Evolutionary conservation across 1,284 basidiomycete genomes (phyloP).

Genomic region (Termitomyces sp.): DNA sequence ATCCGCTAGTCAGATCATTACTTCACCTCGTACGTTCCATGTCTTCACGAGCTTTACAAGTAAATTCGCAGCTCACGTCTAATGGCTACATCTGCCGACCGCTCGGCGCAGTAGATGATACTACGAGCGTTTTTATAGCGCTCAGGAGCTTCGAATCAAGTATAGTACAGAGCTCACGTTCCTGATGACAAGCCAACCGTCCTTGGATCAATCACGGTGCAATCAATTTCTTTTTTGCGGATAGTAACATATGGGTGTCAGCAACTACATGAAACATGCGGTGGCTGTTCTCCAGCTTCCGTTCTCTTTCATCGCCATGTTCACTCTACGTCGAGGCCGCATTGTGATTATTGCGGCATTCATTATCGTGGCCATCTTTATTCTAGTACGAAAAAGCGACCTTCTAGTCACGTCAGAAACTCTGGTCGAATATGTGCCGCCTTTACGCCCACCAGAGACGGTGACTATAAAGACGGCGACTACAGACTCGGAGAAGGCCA

Average conservation of each 20-base stretch:
- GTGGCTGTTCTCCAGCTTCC: neutral
- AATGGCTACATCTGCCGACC: slow-evolving; percentile 5
- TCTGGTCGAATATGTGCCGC: neutral
- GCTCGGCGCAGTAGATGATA: neutral
- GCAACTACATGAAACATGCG: neutral
- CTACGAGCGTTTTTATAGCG: neutral
- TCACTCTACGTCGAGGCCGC: slow-evolving; percentile 9
- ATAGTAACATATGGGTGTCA: neutral
- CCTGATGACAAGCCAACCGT: too few species aligned
- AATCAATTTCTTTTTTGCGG: too few species aligned
- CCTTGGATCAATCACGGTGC: too few species aligned
- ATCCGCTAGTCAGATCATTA: too few species aligned
- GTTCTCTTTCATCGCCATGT: neutral
- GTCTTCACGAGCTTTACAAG: slow-evolving; percentile 1
- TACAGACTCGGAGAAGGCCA: neutral
- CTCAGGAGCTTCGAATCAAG: too few species aligned
- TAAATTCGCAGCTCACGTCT: slow-evolving; percentile 1
- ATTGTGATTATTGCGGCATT: slow-evolving; percentile 1
- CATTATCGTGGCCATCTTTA: neutral
- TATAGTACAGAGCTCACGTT: too few species aligned
- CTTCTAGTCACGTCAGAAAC: neutral
- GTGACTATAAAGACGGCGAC: neutral
- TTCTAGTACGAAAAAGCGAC: slow-evolving; percentile 9
- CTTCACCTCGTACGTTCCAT: too few species aligned
- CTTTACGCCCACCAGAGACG: neutral